Base-by-base conservation (phyloP, 2,329 filamentous ascomycete species). In the Fusarium coffeatum region DNA sequence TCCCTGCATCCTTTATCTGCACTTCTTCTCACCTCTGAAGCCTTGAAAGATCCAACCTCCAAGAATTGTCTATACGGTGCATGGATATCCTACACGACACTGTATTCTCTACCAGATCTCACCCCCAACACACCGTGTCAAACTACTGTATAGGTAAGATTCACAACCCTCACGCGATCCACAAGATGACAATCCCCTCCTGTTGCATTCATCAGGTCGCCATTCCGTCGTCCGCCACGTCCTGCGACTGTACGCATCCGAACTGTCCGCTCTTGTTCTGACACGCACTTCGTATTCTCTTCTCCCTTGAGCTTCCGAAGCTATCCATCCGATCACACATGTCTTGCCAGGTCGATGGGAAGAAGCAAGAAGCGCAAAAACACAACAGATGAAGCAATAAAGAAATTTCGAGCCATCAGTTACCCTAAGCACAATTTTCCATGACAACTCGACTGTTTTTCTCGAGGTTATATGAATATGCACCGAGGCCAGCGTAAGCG, bases 51-150 rank as follows among this genome's bases (percentile, higher is more conserved):
- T 41, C 60, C 69, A 74, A 75, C 71, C 73, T 71, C 70, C 66
- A 72, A 72, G 58, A 75, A 66, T 67, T 74, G 72, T 69, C 73
- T 75, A 75, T 75, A 75, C 73, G 67, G 73, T 75, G 73, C 71
- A 67, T 73, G 64, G 46, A 25, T 62, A 62, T 55, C 54, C 46
- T 64, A 57, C 34, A 56, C 63, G 42, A 15, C 50, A 75, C 73
- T 63, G 73, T 75, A 32, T 4, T 2, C 22, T 5, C 12, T 30
- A 42, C 43, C 40, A 20, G 8, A 8, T 8, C 15, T 1, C 16
- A 22, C 23, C 12, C 18, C 27, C 34, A 22, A 11, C n/a, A 13
- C 43, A 56, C 71, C 48, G 72, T 75, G 56, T 27, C 18, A 22
- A 30, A 22, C 42, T 51, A 75, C 73, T 73, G 73, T 75, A 73